These are phyloP conservation scores for Citrus medica DNA, from an alignment of 345 rosid genomes.

Conservation along the genomic window DNA sequence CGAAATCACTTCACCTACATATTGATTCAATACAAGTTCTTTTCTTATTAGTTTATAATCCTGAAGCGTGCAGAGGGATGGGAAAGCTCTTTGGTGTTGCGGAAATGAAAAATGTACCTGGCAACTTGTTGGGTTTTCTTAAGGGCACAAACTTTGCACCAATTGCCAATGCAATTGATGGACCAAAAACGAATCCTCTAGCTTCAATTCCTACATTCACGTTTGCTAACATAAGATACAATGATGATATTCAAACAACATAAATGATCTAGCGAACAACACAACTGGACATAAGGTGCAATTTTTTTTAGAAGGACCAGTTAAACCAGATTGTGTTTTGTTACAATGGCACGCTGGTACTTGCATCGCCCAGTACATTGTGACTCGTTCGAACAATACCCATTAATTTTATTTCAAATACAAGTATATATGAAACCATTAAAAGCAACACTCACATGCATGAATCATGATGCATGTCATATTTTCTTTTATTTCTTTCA, in stretches of 20 bases:
- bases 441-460: conserved; percentile 1
- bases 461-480: background rate
- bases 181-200: conserved; percentile 93
- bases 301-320: too few species aligned
- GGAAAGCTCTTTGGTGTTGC: background rate
- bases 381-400: too few species aligned
- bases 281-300: background rate
- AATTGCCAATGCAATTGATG: conserved; percentile 84
- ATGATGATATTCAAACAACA: background rate
- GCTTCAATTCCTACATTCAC: conserved; percentile 69
- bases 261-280: background rate
- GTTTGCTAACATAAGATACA: background rate
- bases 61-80: background rate
- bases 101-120: conserved; percentile 37
- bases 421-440: background rate
- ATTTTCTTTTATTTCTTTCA: too few species aligned
- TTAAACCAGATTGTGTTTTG: too few species aligned
- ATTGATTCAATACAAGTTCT: background rate
- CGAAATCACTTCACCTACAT: conserved; percentile 64
- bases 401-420: background rate
- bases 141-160: conserved; percentile 92
- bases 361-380: background rate
- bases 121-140: conserved; percentile 79
- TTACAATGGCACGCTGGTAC: background rate
- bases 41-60: background rate